Base-by-base conservation (phyloP, 106 monocot species). In the Narthecium ossifragum region DNA sequence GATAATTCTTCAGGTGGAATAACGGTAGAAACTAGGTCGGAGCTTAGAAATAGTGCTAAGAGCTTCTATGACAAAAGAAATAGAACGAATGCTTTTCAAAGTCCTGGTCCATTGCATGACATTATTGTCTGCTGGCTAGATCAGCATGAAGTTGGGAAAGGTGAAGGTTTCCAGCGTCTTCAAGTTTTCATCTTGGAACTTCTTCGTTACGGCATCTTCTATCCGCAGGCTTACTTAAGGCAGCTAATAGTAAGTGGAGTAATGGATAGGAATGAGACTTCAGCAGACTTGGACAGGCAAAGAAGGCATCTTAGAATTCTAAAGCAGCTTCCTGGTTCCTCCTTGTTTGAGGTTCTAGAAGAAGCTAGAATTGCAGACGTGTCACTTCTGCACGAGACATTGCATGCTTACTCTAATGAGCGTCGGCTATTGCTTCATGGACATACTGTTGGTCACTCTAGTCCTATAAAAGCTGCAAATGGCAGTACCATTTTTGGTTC, bases 41-140 rank as follows among this genome's bases (percentile, higher is more conserved):
- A 17, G 24, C 2, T 40, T 39, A 36, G 60, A 51, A 80, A 52
- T 20, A 61, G 38, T 52, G 4, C 39, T 3, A 84, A 74, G 31
- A 68, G 18, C 51, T 57, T 34, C 8, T 26, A 53, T 58, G 68
- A 66, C 22, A 76, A 32, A 48, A 82, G 41, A 47, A 64, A 61
- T 40, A 55, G 21, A 53, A 46, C 45, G 37, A 66, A 91, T 71
- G 29, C 75, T 46, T 74, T 90, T 57, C 70, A 82, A 61, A 91
- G 87, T 64, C 87, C 90, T 49, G 75, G 90, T 39, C 90, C 86
- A 41, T 62, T 98, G 63, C 96, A 98, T 77, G 96, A 98, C 59
- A 84, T 98, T 52, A 56, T 98, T 37, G 86, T 90, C 2, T 98
- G 96, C 63, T 98, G 96, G 96, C 48, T 98, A 38, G 96, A 91